phyloP scores from a whole-genome alignment of 148 eudicot genomes.

The Chenopodium suecicum region DNA sequence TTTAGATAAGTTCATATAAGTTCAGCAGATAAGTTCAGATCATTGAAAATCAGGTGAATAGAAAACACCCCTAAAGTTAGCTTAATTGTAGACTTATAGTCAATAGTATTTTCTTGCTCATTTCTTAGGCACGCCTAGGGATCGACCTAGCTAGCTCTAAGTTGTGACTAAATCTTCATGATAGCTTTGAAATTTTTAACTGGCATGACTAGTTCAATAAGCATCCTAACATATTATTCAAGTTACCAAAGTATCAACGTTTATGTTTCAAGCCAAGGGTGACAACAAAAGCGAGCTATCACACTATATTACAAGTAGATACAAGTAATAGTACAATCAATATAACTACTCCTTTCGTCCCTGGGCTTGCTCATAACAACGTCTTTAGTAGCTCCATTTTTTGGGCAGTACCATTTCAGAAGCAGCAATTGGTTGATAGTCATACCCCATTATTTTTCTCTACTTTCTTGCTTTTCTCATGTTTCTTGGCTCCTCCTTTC shows the following conservation, averaged over 20 bases:
- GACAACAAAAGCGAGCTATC: background rate
- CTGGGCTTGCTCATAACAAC: too few species aligned
- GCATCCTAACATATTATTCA: background rate
- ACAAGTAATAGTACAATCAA: background rate
- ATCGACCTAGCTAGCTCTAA: too few species aligned
- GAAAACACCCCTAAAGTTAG: too few species aligned
- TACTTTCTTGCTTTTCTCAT: background rate
- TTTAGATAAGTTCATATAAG: too few species aligned
- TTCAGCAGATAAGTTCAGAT: too few species aligned
- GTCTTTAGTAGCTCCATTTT: conserved; percentile 26
- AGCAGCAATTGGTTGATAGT: background rate
- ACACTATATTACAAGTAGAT: background rate
- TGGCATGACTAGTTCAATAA: background rate
- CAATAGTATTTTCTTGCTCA: too few species aligned
- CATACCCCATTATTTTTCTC: background rate
- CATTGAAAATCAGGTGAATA: too few species aligned
- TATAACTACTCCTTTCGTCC: background rate
- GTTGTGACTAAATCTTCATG: too few species aligned
- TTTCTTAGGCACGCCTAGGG: too few species aligned
- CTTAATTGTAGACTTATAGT: too few species aligned
- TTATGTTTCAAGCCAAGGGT: background rate
- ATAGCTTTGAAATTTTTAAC: background rate
- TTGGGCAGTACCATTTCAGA: conserved; percentile 21
- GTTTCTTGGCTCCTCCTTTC: background rate
- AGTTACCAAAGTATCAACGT: background rate